Evolutionary conservation across 371 early-diverging fungal species (phyloP).

Genomic region (Saksenaea oblongispora): DNA sequence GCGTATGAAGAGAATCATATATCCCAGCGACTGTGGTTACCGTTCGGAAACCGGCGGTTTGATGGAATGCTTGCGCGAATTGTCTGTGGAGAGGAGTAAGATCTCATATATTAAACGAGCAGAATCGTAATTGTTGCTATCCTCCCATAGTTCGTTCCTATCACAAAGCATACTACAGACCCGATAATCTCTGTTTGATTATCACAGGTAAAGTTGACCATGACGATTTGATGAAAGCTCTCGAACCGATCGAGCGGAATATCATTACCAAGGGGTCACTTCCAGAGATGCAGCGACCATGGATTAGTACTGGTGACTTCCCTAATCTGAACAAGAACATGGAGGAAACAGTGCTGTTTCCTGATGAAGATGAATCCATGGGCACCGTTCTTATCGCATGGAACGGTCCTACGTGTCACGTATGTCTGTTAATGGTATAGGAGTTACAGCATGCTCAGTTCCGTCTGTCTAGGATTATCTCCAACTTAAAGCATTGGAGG

Average conservation of each 20-base stretch:
- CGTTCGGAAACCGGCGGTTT: constrained; percentile 70
- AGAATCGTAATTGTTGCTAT: background rate
- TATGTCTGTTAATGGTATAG: constrained; percentile 23
- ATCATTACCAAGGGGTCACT: constrained; percentile 62
- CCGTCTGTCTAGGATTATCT: constrained; percentile 34
- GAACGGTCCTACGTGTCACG: constrained; percentile 63
- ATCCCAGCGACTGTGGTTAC: constrained; percentile 66
- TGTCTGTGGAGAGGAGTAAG: constrained; percentile 67
- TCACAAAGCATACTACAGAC: constrained; percentile 67
- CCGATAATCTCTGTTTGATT: constrained; percentile 69
- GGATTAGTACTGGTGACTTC: constrained; percentile 60
- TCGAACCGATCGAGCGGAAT: constrained; percentile 59
- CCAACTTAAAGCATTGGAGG: constrained; percentile 47
- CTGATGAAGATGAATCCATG: constrained; percentile 74
- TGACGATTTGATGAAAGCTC: constrained; percentile 46
- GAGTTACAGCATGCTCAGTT: background rate
- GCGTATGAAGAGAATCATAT: constrained; percentile 59
- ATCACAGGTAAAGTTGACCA: constrained; percentile 63
- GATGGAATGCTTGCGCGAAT: constrained; percentile 66
- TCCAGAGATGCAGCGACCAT: constrained; percentile 60
- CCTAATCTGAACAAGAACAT: constrained; percentile 52
- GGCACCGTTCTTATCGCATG: constrained; percentile 62
- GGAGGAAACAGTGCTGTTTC: constrained; percentile 59
- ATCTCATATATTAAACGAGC: background rate
- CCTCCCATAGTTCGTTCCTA: constrained; percentile 50